Evolutionary conservation across 2,329 filamentous ascomycete genomes (phyloP).

Genomic region (Aureobasidium sp.): DNA sequence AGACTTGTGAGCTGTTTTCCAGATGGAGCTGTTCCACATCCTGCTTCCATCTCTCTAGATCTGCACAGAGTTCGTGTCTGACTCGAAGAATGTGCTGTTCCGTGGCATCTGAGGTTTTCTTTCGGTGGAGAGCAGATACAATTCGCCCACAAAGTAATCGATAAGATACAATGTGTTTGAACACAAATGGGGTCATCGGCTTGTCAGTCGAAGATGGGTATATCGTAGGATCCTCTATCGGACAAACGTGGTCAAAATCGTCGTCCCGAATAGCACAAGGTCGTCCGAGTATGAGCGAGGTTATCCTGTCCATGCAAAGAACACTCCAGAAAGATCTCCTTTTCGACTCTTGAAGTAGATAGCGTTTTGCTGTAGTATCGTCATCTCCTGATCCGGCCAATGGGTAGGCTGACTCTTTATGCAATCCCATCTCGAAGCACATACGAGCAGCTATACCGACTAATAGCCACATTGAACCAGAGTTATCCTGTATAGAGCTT

Average conservation of each 20-base stretch:
- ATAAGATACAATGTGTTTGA: slow-evolving; percentile 34
- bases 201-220: neutral
- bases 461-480: slow-evolving; percentile 35
- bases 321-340: slow-evolving; percentile 38
- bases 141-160: slow-evolving; percentile 34
- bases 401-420: slow-evolving; percentile 31
- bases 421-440: slow-evolving; percentile 48
- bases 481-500: slow-evolving; percentile 28
- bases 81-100: slow-evolving; percentile 15
- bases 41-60: slow-evolving; percentile 27
- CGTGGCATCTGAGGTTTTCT: slow-evolving; percentile 14
- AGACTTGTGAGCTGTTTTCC: slow-evolving; percentile 17
- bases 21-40: slow-evolving; percentile 23
- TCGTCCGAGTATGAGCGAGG: slow-evolving; percentile 31
- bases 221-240: slow-evolving; percentile 17
- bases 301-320: slow-evolving; percentile 32
- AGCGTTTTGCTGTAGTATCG: neutral
- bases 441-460: slow-evolving; percentile 36
- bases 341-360: slow-evolving; percentile 27
- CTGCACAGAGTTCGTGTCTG: slow-evolving; percentile 21
- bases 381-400: slow-evolving; percentile 4
- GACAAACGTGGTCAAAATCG: slow-evolving; percentile 34
- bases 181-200: slow-evolving; percentile 17
- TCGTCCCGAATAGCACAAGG: slow-evolving; percentile 34
- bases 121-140: slow-evolving; percentile 28